These are phyloP conservation scores for Aschersonia sp. DNA, from an alignment of 2,329 filamentous ascomycete genomes.

Conservation along the genomic window DNA sequence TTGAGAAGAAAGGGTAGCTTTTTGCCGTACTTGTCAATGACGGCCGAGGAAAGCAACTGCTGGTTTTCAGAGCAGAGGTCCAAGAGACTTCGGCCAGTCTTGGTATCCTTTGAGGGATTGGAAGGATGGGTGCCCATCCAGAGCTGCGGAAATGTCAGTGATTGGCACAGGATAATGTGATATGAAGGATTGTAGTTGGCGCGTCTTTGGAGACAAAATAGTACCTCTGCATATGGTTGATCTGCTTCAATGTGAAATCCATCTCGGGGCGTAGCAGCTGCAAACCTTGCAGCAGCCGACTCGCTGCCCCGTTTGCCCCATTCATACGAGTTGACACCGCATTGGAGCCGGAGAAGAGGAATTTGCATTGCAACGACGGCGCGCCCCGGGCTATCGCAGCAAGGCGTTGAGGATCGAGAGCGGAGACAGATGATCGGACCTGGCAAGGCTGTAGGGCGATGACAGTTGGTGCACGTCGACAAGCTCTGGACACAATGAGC, in stretches of 20 bases:
- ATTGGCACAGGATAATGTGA: neutral
- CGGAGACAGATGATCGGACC: too few species aligned
- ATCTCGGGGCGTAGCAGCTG: slow-evolving; percentile 64
- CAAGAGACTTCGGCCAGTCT: slow-evolving; percentile 71
- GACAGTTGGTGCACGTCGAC: too few species aligned
- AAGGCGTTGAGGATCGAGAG: too few species aligned
- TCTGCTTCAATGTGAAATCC: slow-evolving; percentile 69
- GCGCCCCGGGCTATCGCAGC: neutral
- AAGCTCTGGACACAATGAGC: too few species aligned
- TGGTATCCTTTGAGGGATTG: slow-evolving; percentile 80
- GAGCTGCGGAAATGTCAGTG: slow-evolving; percentile 37
- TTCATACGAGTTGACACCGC: slow-evolving; percentile 96
- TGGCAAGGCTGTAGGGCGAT: too few species aligned
- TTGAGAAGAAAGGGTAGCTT: slow-evolving; percentile 97
- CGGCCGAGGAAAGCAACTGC: slow-evolving; percentile 59
- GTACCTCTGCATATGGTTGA: slow-evolving; percentile 86
- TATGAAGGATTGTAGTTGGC: too few species aligned
- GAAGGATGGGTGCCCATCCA: slow-evolving; percentile 99
- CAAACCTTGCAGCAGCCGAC: slow-evolving; percentile 81
- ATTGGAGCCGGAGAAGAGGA: slow-evolving; percentile 72
- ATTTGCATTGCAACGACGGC: slow-evolving; percentile 41
- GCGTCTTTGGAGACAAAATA: neutral
- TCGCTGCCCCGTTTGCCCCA: slow-evolving; percentile 89
- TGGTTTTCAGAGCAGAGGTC: slow-evolving; percentile 82
- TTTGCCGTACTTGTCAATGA: slow-evolving; percentile 60